Base-by-base conservation (phyloP, 352 stramenopile genomes). In the Phytophthora brassicae region DNA sequence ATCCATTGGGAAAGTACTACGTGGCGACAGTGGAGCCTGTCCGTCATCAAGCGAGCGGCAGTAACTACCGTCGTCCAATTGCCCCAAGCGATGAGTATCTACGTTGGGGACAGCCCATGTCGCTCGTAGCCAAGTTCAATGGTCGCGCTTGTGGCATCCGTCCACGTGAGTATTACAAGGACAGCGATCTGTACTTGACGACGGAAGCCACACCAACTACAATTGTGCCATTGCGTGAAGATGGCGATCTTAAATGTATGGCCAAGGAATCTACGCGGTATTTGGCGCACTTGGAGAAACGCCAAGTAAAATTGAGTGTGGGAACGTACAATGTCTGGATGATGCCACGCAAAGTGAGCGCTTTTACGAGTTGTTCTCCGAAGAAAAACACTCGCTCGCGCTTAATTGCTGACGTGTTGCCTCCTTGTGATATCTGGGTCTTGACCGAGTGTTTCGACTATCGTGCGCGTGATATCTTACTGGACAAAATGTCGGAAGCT, bases 321-420 rank as follows among this genome's bases (percentile, higher is more conserved):
- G 84, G 81, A 23, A 92, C 81, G 12, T 92, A 90, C 72, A 92
- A 90, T 53, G 79, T 92, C 13, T 92, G 84, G 84, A 92, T 92
- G 84, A 76, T 92, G 76, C 84, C 83, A 7, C 81, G 80, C 42
- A 90, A 89, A 49, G 75, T 92, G 35, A 89, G 75, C 36, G 76
- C 72, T 33, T 92, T 92, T 56, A 88, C 79, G 38, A 82, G 60
- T 44, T 72, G 84, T 26, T 90, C 77, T 0, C 79, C 81, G 2
- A 81, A 84, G 62, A 92, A 92, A 60, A 92, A 90, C 62, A 92
- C 81, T 19, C 77, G 84, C 29, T 81, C 84, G 48, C 73, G 79
- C 26, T 67, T 90, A 23, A 92, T 92, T 28, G 74, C 79, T 3
- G 81, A 90, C 17, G 41, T 87, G 24, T 60, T 92, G 31, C 84